Evolutionary conservation across 2,329 filamentous ascomycete species (phyloP).

Genomic region (Chalara sp.): DNA sequence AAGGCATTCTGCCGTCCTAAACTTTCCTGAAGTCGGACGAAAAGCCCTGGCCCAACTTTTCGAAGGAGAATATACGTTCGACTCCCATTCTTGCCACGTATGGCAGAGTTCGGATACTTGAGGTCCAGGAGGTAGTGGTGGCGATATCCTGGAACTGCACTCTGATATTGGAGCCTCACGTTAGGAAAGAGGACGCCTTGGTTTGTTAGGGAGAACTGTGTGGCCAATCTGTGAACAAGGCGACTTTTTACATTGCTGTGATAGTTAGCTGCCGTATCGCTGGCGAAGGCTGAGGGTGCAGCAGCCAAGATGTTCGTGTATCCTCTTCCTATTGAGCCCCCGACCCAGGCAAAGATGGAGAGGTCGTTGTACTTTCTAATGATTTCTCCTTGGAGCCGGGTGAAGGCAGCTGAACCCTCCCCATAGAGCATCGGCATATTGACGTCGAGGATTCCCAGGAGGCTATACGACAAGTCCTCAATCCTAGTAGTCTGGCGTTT

Average conservation of each 20-base stretch:
- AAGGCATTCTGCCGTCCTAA: neutral
- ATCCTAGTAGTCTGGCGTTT: conserved; percentile 26
- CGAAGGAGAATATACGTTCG: neutral
- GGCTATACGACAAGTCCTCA: conserved; percentile 37
- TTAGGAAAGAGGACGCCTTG: conserved; percentile 5
- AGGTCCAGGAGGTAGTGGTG: conserved; percentile 3
- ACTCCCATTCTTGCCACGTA: neutral
- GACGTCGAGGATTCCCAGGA: conserved; percentile 36
- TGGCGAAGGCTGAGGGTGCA: neutral
- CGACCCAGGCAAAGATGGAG: conserved; percentile 25
- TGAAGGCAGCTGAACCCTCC: conserved; percentile 19
- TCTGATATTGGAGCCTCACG: conserved; percentile 2
- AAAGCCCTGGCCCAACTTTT: neutral
- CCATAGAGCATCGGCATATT: conserved; percentile 29
- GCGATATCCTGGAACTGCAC: conserved; percentile 2
- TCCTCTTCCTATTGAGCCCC: neutral
- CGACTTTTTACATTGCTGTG: neutral
- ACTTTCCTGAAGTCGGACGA: neutral
- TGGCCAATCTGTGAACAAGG: conserved; percentile 2
- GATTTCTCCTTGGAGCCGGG: conserved; percentile 30
- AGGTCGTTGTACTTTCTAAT: conserved; percentile 25
- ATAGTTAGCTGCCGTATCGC: neutral
- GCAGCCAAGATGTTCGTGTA: conserved; percentile 2
- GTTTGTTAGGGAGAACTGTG: conserved; percentile 6
- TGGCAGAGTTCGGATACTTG: neutral